Conservation (phyloP, 768 basidiomycete genomes). For the Pleurotus djamor region DNA sequence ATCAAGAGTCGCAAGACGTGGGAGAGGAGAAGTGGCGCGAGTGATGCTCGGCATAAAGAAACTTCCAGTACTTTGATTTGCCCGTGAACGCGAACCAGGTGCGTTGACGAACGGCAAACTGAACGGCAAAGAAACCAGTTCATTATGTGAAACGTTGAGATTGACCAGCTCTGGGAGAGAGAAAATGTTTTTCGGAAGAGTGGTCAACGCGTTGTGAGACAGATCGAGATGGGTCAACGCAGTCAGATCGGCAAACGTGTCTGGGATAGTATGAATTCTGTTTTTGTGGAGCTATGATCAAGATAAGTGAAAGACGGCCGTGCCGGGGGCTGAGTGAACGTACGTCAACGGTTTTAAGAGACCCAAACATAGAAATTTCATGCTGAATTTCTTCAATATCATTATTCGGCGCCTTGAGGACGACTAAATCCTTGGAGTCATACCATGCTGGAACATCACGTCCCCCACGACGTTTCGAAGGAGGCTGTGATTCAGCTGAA, state of each 20-base stretch:
- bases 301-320: conserved; percentile 7
- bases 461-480: conserved; percentile 33
- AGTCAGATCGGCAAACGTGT: conserved; percentile 66
- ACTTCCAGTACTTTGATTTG: conserved; percentile 32
- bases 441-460: conserved; percentile 68
- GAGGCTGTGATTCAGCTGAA: conserved; percentile 27
- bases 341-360: conserved; percentile 78
- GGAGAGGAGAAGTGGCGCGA: conserved; percentile 63
- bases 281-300: conserved; percentile 69
- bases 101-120: conserved; percentile 47
- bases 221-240: conserved; percentile 68
- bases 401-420: conserved; percentile 80
- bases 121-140: conserved; percentile 59
- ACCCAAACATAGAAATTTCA: conserved; percentile 83
- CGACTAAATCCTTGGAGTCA: conserved; percentile 74
- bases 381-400: conserved; percentile 77
- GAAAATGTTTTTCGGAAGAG: conserved; percentile 64
- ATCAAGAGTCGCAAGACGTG: conserved; percentile 61
- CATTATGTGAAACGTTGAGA: conserved; percentile 74
- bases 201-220: conserved; percentile 66
- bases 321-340: conserved; percentile 21
- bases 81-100: conserved; percentile 3
- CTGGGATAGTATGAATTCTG: conserved; percentile 57
- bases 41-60: conserved; percentile 66
- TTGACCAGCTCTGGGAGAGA: conserved; percentile 63